Evolutionary conservation across 768 basidiomycete species (phyloP).

Genomic region (Auricularia auricula-judae): DNA sequence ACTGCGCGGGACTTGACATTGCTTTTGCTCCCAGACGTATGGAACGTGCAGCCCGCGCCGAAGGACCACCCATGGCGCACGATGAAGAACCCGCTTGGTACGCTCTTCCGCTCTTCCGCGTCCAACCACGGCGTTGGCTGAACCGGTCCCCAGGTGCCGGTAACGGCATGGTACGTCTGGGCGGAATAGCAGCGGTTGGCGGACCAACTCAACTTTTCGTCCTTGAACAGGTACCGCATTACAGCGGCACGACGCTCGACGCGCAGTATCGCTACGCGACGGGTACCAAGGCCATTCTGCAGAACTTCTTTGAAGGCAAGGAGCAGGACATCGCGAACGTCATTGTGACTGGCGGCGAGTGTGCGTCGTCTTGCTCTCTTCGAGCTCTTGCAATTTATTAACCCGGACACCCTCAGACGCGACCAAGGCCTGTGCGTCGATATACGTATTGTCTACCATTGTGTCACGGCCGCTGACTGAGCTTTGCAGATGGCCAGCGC

Average conservation of each 20-base stretch:
- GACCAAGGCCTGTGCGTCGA: neutral
- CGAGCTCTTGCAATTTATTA: neutral
- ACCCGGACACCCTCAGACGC: neutral
- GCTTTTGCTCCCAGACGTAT: slow-evolving; percentile 50
- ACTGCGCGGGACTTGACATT: neutral
- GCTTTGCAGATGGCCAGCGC: neutral
- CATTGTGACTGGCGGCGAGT: slow-evolving; percentile 60
- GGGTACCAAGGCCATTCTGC: slow-evolving; percentile 58
- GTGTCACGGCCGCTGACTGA: neutral
- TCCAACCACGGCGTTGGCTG: too few species aligned
- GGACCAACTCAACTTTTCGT: neutral
- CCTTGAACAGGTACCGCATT: slow-evolving; percentile 38
- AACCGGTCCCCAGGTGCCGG: slow-evolving; percentile 36
- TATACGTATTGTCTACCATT: neutral
- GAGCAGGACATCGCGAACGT: slow-evolving; percentile 69
- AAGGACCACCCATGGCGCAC: slow-evolving; percentile 79
- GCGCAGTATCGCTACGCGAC: slow-evolving; percentile 79
- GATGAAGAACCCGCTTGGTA: slow-evolving; percentile 59
- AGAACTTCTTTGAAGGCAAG: slow-evolving; percentile 53
- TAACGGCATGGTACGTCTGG: slow-evolving; percentile 65
- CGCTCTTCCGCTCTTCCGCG: too few species aligned
- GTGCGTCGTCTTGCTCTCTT: neutral
- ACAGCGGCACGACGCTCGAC: slow-evolving; percentile 82
- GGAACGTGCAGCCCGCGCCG: slow-evolving; percentile 83
- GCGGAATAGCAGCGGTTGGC: neutral